phyloP scores from a whole-genome alignment of 169 alveolate genomes.

The Plasmodium reichenowi region DNA sequence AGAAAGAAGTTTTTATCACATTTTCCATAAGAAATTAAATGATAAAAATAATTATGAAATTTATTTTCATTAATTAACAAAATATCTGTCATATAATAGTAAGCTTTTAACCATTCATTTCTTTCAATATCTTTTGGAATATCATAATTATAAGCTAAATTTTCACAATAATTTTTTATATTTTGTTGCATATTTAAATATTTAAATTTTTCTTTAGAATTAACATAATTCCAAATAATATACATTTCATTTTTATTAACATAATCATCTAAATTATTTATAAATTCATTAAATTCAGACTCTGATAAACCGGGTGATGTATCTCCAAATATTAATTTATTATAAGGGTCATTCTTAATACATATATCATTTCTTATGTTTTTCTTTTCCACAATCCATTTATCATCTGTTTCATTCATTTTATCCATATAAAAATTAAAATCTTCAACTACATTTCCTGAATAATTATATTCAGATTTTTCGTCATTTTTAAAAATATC shows the following conservation, averaged over 20 bases:
- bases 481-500: too few species aligned
- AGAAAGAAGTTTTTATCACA: constrained; percentile 5
- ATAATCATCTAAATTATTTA: constrained; percentile 15
- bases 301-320: not conserved
- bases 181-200: constrained; percentile 10
- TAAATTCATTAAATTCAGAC: constrained; percentile 1
- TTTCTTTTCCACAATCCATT: not conserved
- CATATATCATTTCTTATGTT: not conserved
- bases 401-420: not conserved
- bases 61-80: constrained; percentile 18
- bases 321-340: not conserved
- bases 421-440: not conserved
- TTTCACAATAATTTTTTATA: constrained; percentile 8
- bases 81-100: constrained; percentile 8
- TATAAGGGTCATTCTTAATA: not conserved
- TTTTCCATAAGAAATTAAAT: constrained; percentile 4
- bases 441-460: too few species aligned
- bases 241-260: constrained; percentile 10
- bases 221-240: constrained; percentile 25
- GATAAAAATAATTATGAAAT: constrained; percentile 3
- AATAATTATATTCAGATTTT: too few species aligned
- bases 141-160: constrained; percentile 8
- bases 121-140: constrained; percentile 17
- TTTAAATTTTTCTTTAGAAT: constrained; percentile 13
- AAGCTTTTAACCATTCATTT: constrained; percentile 7